These are phyloP conservation scores for Castanopsis chinensis DNA, from an alignment of 306 rosid species.

Conservation along the genomic window DNA sequence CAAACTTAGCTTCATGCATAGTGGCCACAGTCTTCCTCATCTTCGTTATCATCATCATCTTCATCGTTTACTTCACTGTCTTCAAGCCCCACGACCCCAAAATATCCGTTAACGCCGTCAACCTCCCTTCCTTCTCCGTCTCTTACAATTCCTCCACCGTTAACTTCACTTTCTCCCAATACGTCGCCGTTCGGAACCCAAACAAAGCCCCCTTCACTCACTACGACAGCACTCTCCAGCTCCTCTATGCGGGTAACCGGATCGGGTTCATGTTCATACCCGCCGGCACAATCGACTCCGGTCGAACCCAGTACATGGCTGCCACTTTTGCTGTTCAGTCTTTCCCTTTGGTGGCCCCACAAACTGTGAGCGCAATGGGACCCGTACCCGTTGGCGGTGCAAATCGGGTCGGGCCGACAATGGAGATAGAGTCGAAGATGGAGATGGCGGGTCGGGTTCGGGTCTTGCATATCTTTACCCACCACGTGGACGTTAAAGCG, in stretches of 20 bases:
- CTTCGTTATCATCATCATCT: constrained; percentile 49
- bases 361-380: constrained; percentile 15
- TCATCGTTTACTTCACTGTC: constrained; percentile 67
- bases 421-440: constrained; percentile 71
- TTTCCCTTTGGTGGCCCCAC: constrained; percentile 46
- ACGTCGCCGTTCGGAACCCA: constrained; percentile 76
- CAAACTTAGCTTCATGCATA: constrained; percentile 87
- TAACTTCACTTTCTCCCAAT: constrained; percentile 82
- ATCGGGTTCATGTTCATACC: constrained; percentile 96
- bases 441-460: constrained; percentile 73
- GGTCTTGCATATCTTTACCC: constrained; percentile 77
- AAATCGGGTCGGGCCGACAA: constrained; percentile 39
- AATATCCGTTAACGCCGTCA: constrained; percentile 72
- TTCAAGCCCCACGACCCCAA: constrained; percentile 77
- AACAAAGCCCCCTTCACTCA: constrained; percentile 72
- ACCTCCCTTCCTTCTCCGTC: constrained; percentile 73
- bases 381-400: constrained; percentile 32
- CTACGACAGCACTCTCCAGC: constrained; percentile 86
- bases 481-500: constrained; percentile 57
- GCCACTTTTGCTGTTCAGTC: constrained; percentile 76
- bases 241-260: constrained; percentile 63
- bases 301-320: constrained; percentile 66
- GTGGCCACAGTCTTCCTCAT: constrained; percentile 76
- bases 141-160: constrained; percentile 54
- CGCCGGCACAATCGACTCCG: constrained; percentile 71